Conservation (phyloP, 495 filamentous ascomycete genomes). For the Baudoinia panamericana region DNA sequence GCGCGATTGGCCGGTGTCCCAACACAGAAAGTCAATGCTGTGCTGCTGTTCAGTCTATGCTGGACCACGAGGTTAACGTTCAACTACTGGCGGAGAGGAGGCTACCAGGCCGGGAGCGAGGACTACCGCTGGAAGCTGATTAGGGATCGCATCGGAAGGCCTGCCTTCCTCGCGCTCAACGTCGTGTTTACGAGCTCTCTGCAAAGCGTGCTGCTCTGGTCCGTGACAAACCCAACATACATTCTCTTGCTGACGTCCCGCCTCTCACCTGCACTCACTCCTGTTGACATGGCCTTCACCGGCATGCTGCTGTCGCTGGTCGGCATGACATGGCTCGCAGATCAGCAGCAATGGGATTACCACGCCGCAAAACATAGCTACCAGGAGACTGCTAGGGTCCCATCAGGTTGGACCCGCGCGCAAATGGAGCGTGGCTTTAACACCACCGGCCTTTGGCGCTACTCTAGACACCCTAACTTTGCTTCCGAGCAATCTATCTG, state of each 20-base stretch:
- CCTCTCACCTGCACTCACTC: constrained; percentile 29
- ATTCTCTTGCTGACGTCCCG: constrained; percentile 51
- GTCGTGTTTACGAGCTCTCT: constrained; percentile 70
- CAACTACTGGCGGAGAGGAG: constrained; percentile 96
- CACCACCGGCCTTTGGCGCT: constrained; percentile 72
- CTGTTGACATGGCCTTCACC: constrained; percentile 55
- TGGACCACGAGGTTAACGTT: constrained; percentile 92
- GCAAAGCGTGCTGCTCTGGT: constrained; percentile 65
- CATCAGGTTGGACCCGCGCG: constrained; percentile 41
- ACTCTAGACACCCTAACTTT: constrained; percentile 87
- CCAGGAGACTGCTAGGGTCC: constrained; percentile 58
- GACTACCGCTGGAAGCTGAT: constrained; percentile 80
- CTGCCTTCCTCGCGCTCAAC: constrained; percentile 71
- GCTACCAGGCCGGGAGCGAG: constrained; percentile 74
- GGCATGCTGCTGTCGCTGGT: constrained; percentile 55
- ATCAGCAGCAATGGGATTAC: constrained; percentile 90
- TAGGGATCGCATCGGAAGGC: constrained; percentile 36
- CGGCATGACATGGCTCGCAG: constrained; percentile 64
- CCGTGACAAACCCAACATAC: constrained; percentile 72
- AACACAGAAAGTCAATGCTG: constrained; percentile 58
- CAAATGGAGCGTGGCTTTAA: constrained; percentile 89
- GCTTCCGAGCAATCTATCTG: constrained; percentile 85
- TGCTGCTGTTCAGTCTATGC: constrained; percentile 52
- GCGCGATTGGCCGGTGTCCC: constrained; percentile 60
- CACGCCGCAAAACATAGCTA: constrained; percentile 70